Evolutionary conservation across 2,329 filamentous ascomycete species (phyloP).

Genomic region (Aspergillus pseudoglaucus): DNA sequence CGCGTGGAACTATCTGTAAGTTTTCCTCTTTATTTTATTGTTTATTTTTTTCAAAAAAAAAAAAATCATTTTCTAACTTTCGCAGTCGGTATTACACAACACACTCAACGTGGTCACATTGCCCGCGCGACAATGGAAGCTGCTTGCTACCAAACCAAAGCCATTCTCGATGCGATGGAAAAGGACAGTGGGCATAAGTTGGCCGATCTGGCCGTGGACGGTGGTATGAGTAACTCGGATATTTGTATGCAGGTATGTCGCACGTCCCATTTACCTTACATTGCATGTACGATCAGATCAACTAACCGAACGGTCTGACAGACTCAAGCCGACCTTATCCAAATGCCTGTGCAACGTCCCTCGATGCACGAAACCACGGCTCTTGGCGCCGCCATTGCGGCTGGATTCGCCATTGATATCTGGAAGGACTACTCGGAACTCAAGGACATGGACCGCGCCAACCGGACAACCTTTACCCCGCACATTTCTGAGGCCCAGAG

Average conservation of each 20-base stretch:
- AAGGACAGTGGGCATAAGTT: conserved; percentile 73
- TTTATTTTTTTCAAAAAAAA: background rate
- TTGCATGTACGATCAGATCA: too few species aligned
- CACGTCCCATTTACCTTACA: too few species aligned
- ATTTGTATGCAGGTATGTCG: conserved; percentile 69
- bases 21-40: conserved; percentile 8
- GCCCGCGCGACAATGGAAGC: conserved; percentile 85
- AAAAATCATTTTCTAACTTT: conserved; percentile 6
- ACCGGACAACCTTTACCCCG: conserved; percentile 64
- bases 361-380: conserved; percentile 88
- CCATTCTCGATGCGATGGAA: conserved; percentile 87
- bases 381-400: conserved; percentile 80
- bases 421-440: conserved; percentile 73
- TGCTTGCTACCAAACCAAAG: conserved; percentile 86
- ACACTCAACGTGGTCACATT: conserved; percentile 79
- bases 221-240: conserved; percentile 82
- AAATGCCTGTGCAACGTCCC: conserved; percentile 75
- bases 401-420: conserved; percentile 73
- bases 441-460: conserved; percentile 63
- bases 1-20: conserved; percentile 75
- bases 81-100: conserved; percentile 71
- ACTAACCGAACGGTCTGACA: conserved; percentile 22
- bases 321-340: conserved; percentile 79
- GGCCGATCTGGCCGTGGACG: conserved; percentile 72
- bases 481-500: conserved; percentile 55